Evolutionary conservation across 75 land plant species (phyloP).

Genomic region (Selaginella tamariscina): DNA sequence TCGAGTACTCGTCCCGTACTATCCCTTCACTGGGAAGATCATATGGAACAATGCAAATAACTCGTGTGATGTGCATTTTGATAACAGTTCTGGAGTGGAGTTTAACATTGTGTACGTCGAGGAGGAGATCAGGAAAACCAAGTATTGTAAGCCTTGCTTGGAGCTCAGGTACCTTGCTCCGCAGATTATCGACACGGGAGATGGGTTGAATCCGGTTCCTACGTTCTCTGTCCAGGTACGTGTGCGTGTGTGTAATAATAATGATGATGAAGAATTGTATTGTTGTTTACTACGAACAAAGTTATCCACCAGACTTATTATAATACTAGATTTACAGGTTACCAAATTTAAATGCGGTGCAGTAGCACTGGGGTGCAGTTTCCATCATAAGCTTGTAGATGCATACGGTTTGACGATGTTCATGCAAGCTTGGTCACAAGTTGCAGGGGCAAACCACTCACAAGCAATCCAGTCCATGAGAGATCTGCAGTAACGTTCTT

Average conservation of each 20-base stretch:
- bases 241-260: neutral
- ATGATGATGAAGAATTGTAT: neutral
- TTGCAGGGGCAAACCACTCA: neutral
- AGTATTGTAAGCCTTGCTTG: neutral
- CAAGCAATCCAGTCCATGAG: neutral
- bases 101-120: constrained; percentile 1
- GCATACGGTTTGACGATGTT: neutral
- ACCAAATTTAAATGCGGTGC: constrained; percentile 7
- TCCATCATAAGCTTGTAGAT: neutral
- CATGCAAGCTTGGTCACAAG: constrained; percentile 4
- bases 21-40: neutral
- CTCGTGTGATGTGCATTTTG: neutral
- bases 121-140: neutral
- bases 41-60: neutral
- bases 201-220: neutral
- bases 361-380: constrained; percentile 6
- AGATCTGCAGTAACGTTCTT: neutral
- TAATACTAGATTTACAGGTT: neutral
- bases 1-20: neutral
- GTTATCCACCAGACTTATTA: too few relatives aligned
- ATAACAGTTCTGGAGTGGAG: neutral
- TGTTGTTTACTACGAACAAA: neutral
- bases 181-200: neutral
- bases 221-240: neutral
- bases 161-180: neutral